Conservation (phyloP, 73 alveolate genomes). For the Diophrys appendiculata region DNA sequence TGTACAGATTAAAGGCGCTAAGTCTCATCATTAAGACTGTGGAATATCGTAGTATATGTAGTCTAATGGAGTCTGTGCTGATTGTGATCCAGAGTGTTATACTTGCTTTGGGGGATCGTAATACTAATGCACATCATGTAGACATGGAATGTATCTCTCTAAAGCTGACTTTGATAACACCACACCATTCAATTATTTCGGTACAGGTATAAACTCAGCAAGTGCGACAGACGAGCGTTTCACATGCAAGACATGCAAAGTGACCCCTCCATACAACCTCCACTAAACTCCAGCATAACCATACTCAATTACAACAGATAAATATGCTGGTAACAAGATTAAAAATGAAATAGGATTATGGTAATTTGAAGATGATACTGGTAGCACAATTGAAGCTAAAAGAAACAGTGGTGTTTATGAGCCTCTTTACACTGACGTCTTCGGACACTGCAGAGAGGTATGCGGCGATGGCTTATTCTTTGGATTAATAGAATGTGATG, state of each 20-base stretch:
- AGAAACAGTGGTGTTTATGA: no score
- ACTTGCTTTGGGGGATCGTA: conserved; percentile 24
- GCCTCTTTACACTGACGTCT: conserved; percentile 8
- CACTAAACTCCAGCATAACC: background rate
- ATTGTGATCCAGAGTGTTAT: conserved; percentile 26
- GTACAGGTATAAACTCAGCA: background rate
- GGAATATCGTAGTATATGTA: background rate
- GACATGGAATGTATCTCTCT: conserved; percentile 21
- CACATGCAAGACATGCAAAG: background rate
- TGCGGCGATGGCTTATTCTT: conserved; percentile 38
- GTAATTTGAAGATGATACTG: no score
- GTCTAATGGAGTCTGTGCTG: background rate
- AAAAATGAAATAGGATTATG: no score
- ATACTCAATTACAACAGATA: conserved; percentile 3
- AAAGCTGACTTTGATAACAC: background rate
- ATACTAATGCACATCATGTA: conserved; percentile 21
- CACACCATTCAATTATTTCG: no score
- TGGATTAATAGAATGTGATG: conserved; percentile 57
- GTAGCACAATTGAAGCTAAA: no score
- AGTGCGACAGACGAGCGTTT: background rate
- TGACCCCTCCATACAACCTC: background rate
- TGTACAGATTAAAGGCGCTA: background rate
- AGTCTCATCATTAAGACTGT: background rate
- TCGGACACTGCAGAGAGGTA: conserved; percentile 26
- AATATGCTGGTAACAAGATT: no score